Conservation (phyloP, 805 yeast species). For the Pachysolen tannophilus region DNA sequence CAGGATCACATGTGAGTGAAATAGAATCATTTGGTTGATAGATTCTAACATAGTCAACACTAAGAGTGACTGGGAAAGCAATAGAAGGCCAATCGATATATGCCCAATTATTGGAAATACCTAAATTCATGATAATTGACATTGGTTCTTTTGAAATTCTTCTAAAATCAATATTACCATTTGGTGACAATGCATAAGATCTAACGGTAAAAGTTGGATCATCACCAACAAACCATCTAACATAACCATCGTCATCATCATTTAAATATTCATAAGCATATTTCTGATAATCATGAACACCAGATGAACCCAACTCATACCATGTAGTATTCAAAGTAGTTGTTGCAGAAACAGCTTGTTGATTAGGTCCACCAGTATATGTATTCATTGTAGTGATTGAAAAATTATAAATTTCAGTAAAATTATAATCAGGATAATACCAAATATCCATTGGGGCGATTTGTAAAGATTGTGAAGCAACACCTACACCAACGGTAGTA, state of each 20-base stretch:
- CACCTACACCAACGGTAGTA: slow-evolving; percentile 25
- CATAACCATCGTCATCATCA: slow-evolving; percentile 30
- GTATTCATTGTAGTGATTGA: slow-evolving; percentile 35
- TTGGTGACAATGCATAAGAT: slow-evolving; percentile 35
- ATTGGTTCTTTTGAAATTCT: slow-evolving; percentile 41
- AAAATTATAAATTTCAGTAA: slow-evolving; percentile 30
- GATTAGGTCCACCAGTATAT: slow-evolving; percentile 43
- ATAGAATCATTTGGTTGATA: slow-evolving; percentile 37
- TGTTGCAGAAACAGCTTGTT: slow-evolving; percentile 39
- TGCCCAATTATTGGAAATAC: slow-evolving; percentile 43
- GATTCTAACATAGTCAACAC: slow-evolving; percentile 37
- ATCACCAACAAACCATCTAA: slow-evolving; percentile 38
- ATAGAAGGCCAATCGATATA: slow-evolving; percentile 40
- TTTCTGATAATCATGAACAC: slow-evolving; percentile 26
- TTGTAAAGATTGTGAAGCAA: slow-evolving; percentile 43
- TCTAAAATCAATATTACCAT: slow-evolving; percentile 45
- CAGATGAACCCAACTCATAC: slow-evolving; percentile 32
- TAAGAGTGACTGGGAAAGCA: slow-evolving; percentile 33
- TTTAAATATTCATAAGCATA: slow-evolving; percentile 36
- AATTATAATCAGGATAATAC: slow-evolving; percentile 44
- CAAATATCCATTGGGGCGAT: slow-evolving; percentile 46
- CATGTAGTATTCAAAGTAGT: slow-evolving; percentile 36
- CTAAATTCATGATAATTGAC: slow-evolving; percentile 40
- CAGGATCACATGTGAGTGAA: slow-evolving; percentile 40
- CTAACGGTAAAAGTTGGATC: slow-evolving; percentile 37